Evolutionary conservation across 1,284 basidiomycete species (phyloP).

Genomic region (Sporisorium reilianum): DNA sequence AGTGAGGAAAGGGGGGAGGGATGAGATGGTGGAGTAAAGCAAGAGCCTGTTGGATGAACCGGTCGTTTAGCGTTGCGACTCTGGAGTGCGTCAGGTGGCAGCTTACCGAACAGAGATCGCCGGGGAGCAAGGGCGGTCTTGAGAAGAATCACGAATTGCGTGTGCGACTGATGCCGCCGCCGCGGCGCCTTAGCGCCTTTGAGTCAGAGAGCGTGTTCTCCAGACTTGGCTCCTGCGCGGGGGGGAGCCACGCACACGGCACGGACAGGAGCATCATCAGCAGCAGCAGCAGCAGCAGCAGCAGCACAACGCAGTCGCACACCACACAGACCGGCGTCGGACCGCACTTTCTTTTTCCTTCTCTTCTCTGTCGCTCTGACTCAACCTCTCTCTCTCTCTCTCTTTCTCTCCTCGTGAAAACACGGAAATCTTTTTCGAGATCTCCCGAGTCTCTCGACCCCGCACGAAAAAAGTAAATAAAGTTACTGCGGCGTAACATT

Average conservation of each 20-base stretch:
- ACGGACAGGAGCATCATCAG: not conserved
- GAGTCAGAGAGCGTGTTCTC: too few relatives aligned
- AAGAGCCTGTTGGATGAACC: not conserved
- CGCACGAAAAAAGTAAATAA: not conserved
- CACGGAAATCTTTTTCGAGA: constrained; percentile 30
- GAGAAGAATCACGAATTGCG: constrained; percentile 16
- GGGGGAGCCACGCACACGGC: not conserved
- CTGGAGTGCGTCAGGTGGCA: constrained; percentile 5
- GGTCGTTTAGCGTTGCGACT: not conserved
- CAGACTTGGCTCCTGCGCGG: constrained; percentile 21
- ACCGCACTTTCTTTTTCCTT: constrained; percentile 7
- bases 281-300: too few relatives aligned
- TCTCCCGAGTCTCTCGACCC: constrained; percentile 11
- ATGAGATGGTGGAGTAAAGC: constrained; percentile 6
- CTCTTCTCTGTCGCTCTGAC: constrained; percentile 18
- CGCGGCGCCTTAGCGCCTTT: constrained; percentile 9
- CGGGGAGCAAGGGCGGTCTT: constrained; percentile 3
- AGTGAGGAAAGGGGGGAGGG: not conserved
- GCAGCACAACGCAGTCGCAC: constrained; percentile 2
- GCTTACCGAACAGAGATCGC: constrained; percentile 24
- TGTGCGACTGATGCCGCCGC: not conserved
- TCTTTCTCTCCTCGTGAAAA: too few relatives aligned
- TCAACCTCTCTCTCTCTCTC: too few relatives aligned
- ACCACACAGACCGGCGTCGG: constrained; percentile 10
- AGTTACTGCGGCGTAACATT: not conserved